These are phyloP conservation scores for Mortierella sp. DNA, from an alignment of 371 early-diverging fungal genomes.

Conservation along the genomic window DNA sequence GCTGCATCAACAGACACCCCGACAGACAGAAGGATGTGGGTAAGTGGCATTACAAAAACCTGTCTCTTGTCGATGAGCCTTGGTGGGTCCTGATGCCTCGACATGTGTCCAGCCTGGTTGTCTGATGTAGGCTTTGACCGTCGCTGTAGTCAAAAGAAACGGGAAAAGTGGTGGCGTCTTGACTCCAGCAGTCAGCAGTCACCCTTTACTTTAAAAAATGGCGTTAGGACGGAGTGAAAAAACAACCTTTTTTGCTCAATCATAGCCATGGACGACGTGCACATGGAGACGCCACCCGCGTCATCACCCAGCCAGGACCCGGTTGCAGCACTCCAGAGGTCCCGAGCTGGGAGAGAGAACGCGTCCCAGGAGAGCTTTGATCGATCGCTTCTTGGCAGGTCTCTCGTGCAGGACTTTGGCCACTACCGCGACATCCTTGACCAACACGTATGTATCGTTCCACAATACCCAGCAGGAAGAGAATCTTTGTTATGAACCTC, in stretches of 20 bases:
- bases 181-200: not conserved
- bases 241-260: not conserved
- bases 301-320: slow-evolving; percentile 5
- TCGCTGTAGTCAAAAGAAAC: not conserved
- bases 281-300: slow-evolving; percentile 39
- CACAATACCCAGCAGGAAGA: too few relatives aligned
- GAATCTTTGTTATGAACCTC: too few relatives aligned
- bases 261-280: slow-evolving; percentile 31
- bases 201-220: not conserved
- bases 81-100: slow-evolving; percentile 8
- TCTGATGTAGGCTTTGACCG: too few relatives aligned
- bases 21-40: too few relatives aligned
- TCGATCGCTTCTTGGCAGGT: slow-evolving; percentile 26
- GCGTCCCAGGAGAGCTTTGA: slow-evolving; percentile 2
- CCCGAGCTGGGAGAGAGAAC: not conserved
- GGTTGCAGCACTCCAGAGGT: not conserved
- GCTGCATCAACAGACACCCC: not conserved
- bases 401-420: slow-evolving; percentile 32
- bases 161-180: slow-evolving; percentile 23
- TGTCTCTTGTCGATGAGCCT: slow-evolving; percentile 39
- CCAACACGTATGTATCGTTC: too few relatives aligned
- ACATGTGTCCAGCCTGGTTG: too few relatives aligned
- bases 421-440: slow-evolving; percentile 47
- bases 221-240: not conserved
- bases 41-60: slow-evolving; percentile 19